phyloP scores from a whole-genome alignment of 208 protist genomes.

The Leishmania tropica region DNA sequence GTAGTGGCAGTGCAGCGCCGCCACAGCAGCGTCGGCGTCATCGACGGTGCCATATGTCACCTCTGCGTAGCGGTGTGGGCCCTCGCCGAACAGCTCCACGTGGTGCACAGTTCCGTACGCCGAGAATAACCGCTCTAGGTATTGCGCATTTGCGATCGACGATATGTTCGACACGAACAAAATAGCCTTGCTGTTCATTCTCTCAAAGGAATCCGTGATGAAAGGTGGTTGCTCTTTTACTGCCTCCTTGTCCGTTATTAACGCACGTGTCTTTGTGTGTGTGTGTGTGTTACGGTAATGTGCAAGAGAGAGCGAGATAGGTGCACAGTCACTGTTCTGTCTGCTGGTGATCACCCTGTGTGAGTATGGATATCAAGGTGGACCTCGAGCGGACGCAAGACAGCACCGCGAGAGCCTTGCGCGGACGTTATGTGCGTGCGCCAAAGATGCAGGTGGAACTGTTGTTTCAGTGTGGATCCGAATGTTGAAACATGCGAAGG shows the following conservation, averaged over 20 bases:
- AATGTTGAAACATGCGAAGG: neutral
- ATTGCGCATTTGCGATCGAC: conserved; percentile 72
- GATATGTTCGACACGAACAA: conserved; percentile 86
- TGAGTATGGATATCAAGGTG: neutral
- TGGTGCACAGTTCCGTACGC: conserved; percentile 72
- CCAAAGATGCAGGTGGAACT: neutral
- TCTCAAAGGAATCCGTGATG: neutral
- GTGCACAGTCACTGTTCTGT: neutral
- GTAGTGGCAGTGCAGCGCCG: conserved; percentile 85
- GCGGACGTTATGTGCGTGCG: neutral
- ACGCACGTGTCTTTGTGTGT: neutral
- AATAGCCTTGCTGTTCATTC: conserved; percentile 34
- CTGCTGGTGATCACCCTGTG: neutral
- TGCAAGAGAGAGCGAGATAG: neutral
- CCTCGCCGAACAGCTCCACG: conserved; percentile 65
- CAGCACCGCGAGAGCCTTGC: neutral
- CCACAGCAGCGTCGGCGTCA: conserved; percentile 80
- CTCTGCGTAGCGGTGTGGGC: conserved; percentile 60
- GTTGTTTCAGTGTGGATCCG: neutral
- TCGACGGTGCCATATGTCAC: conserved; percentile 71
- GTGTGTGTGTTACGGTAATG: neutral
- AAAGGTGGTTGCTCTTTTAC: neutral
- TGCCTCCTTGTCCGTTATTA: neutral
- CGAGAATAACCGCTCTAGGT: conserved; percentile 84
- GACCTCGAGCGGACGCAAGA: neutral